A percentile compares a stretch with the other conserved stretches of the same genome.
These are phyloP conservation scores for Colletotrichum sp. DNA, from an alignment of 2,329 filamentous ascomycete species.

Conservation along the genomic window DNA sequence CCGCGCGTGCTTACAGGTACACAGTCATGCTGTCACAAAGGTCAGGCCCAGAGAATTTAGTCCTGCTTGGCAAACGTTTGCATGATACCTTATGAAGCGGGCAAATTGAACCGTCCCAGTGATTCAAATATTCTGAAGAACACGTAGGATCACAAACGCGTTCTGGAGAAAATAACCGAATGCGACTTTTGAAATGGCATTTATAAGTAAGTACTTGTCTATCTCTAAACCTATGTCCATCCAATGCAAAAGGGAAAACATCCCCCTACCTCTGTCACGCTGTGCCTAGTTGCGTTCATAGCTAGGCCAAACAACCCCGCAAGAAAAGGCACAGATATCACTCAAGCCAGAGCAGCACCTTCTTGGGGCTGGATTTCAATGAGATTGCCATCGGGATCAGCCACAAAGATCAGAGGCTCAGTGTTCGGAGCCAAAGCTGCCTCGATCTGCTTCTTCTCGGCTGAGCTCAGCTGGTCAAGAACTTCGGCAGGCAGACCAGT, in stretches of 20 bases:
- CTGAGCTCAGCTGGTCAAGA: conserved; percentile 13
- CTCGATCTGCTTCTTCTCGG: conserved; percentile 8
- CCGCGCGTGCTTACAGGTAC: background rate
- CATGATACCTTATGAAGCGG: background rate
- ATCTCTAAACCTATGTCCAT: background rate
- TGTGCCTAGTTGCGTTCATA: background rate
- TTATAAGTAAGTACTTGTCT: background rate
- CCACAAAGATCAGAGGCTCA: conserved; percentile 23
- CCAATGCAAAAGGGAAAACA: background rate
- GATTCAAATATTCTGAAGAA: background rate
- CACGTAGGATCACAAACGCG: background rate
- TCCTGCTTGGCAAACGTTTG: background rate
- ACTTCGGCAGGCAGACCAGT: conserved; percentile 13
- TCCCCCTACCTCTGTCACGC: background rate
- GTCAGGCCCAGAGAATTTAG: background rate
- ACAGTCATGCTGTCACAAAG: background rate
- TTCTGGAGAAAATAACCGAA: background rate
- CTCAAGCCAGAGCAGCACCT: background rate
- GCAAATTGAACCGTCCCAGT: background rate
- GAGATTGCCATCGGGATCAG: conserved; percentile 30
- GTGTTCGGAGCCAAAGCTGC: conserved; percentile 13
- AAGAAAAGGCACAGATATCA: background rate
- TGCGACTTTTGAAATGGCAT: background rate
- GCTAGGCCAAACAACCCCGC: background rate
- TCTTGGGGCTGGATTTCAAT: conserved; percentile 28